Evolutionary conservation across 164 flowering plant species (phyloP), one percentile per base, ranked within the genome.

Genomic region (Dillenia suffruticosa): DNA sequence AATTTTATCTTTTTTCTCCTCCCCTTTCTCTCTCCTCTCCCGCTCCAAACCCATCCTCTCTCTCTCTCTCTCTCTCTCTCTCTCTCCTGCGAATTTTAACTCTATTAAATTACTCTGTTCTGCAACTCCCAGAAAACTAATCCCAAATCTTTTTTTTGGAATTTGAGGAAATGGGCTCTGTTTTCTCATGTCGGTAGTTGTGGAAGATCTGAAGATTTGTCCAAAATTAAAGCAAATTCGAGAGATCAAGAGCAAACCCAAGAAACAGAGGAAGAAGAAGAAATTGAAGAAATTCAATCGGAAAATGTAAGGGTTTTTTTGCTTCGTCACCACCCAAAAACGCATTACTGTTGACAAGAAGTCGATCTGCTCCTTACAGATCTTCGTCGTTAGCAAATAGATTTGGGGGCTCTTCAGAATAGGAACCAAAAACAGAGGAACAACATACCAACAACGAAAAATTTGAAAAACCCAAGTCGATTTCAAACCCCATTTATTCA

Each of bases 281-380:
- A 22, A 40, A 68, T 59, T 24, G 68, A 53, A 46, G 63, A 53
- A 40, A 65, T 46, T 8, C 55, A 53, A 32, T 6, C 5, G 40
- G 7, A 32, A 32, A 32, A 32, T 5, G 40, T 32, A 32, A 4
- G 40, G 48, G 69, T 58, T 10, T 54, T n/a, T n/a, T 58, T 47
- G 68, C 71, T 16, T 50, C 66, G 19, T 46, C 85, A 10, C 90
- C 87, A 8, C 91, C 88, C 0, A 84, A 71, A 59, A 84, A 79
- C 55, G 91, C 86, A 44, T 68, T 85, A 12, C 12, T 88, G 17
- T 69, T 89, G 17, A 89, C 87, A 16, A 67, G 93, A 58, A 73
- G 89, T 49, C 82, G 86, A 82, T 89, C 96, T 26, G 93, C 83
- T 12, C 89, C 89, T 16, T 80, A 81, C 72, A 70, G 88, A 70